Evolutionary conservation across 768 basidiomycete species (phyloP).

Genomic region (Phylloporus sp.): DNA sequence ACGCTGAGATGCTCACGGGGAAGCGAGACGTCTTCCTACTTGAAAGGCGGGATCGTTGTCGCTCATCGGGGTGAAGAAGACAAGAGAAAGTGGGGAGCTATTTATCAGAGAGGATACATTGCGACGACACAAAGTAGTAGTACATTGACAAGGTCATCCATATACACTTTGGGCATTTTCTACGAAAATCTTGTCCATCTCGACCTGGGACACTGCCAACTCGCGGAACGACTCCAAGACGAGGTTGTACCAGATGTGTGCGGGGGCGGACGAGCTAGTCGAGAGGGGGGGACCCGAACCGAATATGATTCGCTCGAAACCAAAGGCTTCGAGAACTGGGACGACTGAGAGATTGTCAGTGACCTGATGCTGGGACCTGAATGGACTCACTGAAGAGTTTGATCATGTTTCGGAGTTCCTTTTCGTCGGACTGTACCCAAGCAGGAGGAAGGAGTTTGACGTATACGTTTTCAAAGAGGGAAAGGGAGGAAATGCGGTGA

Average conservation of each 20-base stretch:
- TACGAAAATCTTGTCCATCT: slow-evolving; percentile 68
- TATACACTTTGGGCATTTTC: slow-evolving; percentile 46
- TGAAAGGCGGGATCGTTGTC: slow-evolving; percentile 23
- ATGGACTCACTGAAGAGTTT: slow-evolving; percentile 88
- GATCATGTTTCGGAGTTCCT: slow-evolving; percentile 52
- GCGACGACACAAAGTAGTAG: too few relatives aligned
- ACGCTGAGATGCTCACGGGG: slow-evolving; percentile 30
- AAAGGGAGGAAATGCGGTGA: slow-evolving; percentile 63
- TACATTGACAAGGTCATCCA: too few relatives aligned
- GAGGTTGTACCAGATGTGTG: slow-evolving; percentile 75
- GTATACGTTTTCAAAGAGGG: slow-evolving; percentile 65
- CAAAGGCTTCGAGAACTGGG: slow-evolving; percentile 81
- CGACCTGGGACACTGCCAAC: slow-evolving; percentile 72
- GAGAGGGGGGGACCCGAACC: slow-evolving; percentile 82
- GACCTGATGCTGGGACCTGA: too few relatives aligned
- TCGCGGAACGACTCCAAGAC: slow-evolving; percentile 76
- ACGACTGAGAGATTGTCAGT: slow-evolving; percentile 47
- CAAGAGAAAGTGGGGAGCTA: too few relatives aligned
- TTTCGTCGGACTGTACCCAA: slow-evolving; percentile 54
- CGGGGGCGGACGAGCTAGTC: slow-evolving; percentile 42
- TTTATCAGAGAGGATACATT: slow-evolving; percentile 11
- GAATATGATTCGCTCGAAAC: slow-evolving; percentile 76
- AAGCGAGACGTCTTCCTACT: slow-evolving; percentile 34
- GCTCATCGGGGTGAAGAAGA: too few relatives aligned
- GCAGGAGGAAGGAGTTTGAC: slow-evolving; percentile 74